Evolutionary conservation across 2,329 filamentous ascomycete species (phyloP).

Genomic region (Rutstroemia sydowiana): DNA sequence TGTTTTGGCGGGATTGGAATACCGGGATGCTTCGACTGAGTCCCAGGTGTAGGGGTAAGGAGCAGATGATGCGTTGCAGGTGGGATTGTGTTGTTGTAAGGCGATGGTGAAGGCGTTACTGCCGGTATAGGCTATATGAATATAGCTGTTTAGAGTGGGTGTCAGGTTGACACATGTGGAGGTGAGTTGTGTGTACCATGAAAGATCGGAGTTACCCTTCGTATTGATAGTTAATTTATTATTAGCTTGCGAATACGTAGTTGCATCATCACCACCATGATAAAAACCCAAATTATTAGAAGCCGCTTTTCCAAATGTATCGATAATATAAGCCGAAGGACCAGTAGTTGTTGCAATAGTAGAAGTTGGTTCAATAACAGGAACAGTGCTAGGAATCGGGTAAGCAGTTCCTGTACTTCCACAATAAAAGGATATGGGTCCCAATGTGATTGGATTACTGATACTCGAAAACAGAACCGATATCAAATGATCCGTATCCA

Average conservation of each 20-base stretch:
- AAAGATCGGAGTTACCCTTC: slow-evolving; percentile 49
- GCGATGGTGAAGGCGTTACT: slow-evolving; percentile 56
- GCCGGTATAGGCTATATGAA: slow-evolving; percentile 58
- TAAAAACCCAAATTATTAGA: slow-evolving; percentile 56
- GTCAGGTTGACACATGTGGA: slow-evolving; percentile 49
- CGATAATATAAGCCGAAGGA: slow-evolving; percentile 47
- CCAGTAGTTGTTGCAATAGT: slow-evolving; percentile 44
- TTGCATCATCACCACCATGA: slow-evolving; percentile 57
- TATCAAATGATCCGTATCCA: slow-evolving; percentile 45
- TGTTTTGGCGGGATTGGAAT: slow-evolving; percentile 37
- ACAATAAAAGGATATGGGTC: slow-evolving; percentile 53
- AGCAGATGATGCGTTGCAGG: slow-evolving; percentile 46
- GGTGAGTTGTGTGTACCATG: slow-evolving; percentile 52
- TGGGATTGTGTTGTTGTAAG: slow-evolving; percentile 58
- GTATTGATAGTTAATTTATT: slow-evolving; percentile 49
- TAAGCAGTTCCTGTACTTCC: slow-evolving; percentile 43
- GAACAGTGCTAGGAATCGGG: slow-evolving; percentile 35
- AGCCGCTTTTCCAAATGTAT: slow-evolving; percentile 46
- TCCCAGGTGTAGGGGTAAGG: slow-evolving; percentile 64
- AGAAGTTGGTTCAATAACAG: slow-evolving; percentile 36
- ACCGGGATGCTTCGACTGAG: slow-evolving; percentile 56
- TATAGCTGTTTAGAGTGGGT: slow-evolving; percentile 47
- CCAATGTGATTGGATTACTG: slow-evolving; percentile 41
- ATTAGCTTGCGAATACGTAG: slow-evolving; percentile 43
- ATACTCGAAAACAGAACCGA: slow-evolving; percentile 44